Evolutionary conservation across 1,139 yeast genomes (phyloP).

Genomic region (Blastobotrys serpentis): DNA sequence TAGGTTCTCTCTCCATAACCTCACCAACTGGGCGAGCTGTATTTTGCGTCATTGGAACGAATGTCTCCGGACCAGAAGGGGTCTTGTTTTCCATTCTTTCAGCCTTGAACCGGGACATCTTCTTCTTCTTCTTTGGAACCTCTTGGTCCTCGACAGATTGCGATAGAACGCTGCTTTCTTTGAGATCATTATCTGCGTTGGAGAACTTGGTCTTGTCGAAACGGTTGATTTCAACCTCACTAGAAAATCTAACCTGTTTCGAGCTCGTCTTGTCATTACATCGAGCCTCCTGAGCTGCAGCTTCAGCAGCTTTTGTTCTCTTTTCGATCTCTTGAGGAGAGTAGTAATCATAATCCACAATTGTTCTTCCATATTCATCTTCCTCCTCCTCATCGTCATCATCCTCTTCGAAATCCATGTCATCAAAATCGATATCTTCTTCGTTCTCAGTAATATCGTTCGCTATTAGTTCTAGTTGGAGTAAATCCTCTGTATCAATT

Average conservation of each 20-base stretch:
- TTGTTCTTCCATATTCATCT: conserved; percentile 41
- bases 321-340: conserved; percentile 21
- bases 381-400: conserved; percentile 40
- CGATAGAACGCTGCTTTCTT: conserved; percentile 1
- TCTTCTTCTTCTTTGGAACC: conserved; percentile 20
- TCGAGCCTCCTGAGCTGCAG: conserved; percentile 12
- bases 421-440: conserved; percentile 42
- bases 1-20: neutral
- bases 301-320: conserved; percentile 12
- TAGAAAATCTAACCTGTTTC: conserved; percentile 35
- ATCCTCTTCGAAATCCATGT: conserved; percentile 43
- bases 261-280: conserved; percentile 4
- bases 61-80: neutral
- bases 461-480: conserved; percentile 53
- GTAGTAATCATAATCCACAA: conserved; percentile 23
- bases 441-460: conserved; percentile 50
- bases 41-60: conserved; percentile 5
- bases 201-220: conserved; percentile 28
- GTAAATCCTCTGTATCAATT: conserved; percentile 52
- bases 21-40: neutral
- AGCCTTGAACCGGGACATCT: conserved; percentile 37
- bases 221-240: conserved; percentile 37
- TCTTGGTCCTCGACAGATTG: conserved; percentile 14
- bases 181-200: neutral
- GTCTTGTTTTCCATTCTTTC: conserved; percentile 22